A percentile compares a stretch with the other conserved stretches of the same genome.
Evolutionary conservation across 768 basidiomycete genomes (phyloP).

Genomic region (Calocybe cyanea): DNA sequence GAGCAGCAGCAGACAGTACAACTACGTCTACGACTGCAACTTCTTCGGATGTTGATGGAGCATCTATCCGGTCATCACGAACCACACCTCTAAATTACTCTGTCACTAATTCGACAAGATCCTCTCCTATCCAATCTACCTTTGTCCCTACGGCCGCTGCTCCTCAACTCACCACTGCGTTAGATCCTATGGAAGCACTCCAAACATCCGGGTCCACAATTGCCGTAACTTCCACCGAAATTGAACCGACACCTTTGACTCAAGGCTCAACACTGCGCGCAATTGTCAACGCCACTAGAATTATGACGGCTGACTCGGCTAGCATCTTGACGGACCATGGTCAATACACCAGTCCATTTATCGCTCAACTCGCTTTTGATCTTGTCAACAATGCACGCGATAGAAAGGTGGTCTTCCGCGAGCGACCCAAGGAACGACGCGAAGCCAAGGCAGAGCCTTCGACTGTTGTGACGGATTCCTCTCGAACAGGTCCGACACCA

Average conservation of each 20-base stretch:
- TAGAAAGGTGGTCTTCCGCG: constrained; percentile 46
- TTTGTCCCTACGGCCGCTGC: constrained; percentile 38
- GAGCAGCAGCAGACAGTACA: constrained; percentile 12
- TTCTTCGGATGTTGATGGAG: constrained; percentile 27
- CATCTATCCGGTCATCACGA: constrained; percentile 30
- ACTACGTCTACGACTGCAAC: constrained; percentile 4
- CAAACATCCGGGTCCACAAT: constrained; percentile 17
- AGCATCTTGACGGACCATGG: constrained; percentile 76
- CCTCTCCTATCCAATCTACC: constrained; percentile 37
- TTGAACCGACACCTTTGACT: constrained; percentile 25
- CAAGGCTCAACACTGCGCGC: constrained; percentile 73
- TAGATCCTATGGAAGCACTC: constrained; percentile 26
- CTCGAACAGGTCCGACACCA: constrained; percentile 34
- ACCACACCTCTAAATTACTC: constrained; percentile 20
- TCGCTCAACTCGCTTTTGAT: constrained; percentile 61
- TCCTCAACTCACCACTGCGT: constrained; percentile 39
- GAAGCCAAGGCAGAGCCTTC: constrained; percentile 25
- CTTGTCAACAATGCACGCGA: constrained; percentile 69
- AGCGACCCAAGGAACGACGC: constrained; percentile 46
- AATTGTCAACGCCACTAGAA: constrained; percentile 77
- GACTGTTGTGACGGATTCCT: constrained; percentile 19
- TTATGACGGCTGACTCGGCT: constrained; percentile 78
- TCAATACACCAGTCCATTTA: constrained; percentile 54
- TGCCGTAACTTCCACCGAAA: constrained; percentile 15
- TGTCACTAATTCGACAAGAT: constrained; percentile 24